A percentile compares a stretch with the other conserved stretches of the same genome.
Conservation (phyloP, 192 early-diverging fungal species). For the Backusella liffmaniae region DNA sequence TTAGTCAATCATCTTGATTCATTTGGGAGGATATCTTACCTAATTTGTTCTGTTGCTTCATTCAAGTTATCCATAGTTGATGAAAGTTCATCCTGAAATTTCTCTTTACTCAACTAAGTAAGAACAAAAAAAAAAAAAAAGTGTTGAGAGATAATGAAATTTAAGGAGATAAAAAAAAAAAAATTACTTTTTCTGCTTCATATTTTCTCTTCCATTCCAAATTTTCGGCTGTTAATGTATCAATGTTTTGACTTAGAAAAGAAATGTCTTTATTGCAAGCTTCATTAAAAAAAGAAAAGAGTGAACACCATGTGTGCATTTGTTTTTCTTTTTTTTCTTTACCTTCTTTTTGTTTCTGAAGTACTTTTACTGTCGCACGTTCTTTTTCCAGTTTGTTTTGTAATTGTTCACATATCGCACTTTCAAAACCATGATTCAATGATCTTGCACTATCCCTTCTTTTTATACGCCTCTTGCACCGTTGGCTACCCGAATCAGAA, state of each 20-base stretch:
- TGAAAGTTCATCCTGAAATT: conserved; percentile 24
- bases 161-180: neutral
- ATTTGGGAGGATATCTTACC: neutral
- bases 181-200: conserved; percentile 20
- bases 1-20: no score
- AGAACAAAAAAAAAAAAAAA: neutral
- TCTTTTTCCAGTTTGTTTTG: conserved; percentile 24
- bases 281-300: neutral
- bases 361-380: conserved; percentile 17
- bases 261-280: conserved; percentile 32
- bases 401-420: conserved; percentile 18
- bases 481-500: conserved; percentile 10
- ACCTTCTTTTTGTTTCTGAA: conserved; percentile 38
- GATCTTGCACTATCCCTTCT: conserved; percentile 13
- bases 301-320: neutral
- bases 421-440: neutral
- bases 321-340: neutral
- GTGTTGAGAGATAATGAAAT: neutral
- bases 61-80: conserved; percentile 17
- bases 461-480: neutral
- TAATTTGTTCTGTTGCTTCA: conserved; percentile 20
- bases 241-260: conserved; percentile 31
- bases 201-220: conserved; percentile 23
- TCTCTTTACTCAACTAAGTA: conserved; percentile 16
- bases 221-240: conserved; percentile 19